Base-by-base conservation (phyloP, 2,329 filamentous ascomycete species). In the Colletotrichum tabaci region DNA sequence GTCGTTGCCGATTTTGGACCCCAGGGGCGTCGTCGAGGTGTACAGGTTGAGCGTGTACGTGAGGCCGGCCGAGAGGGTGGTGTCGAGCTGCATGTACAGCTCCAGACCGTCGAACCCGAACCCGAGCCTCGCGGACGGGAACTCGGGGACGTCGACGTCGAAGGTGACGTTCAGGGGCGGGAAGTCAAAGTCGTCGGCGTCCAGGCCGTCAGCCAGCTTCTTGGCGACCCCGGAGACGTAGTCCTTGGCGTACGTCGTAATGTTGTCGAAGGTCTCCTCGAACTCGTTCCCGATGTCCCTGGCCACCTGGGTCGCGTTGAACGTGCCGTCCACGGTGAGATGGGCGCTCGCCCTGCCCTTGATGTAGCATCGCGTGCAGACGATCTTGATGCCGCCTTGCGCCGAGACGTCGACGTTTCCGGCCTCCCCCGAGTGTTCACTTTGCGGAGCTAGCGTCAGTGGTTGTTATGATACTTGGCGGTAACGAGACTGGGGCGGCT, bases 101-200 rank as follows among this genome's bases (percentile, higher is more conserved):
- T 90, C 88, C 42, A 89, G 60, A 0, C 79, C 81, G 64, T 88
- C 85, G 70, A 90, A 87, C 35, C 83, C 78, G 56, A 90, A 84
- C 6, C 77, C 75, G 1, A 90, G 76, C 3, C 77, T 74, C 26
- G 78, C 79, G 30, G 84, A 83, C 0, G 85, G 85, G 6, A 89
- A 82, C 4, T 80, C 76, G 0, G 80, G 79, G 0, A 87, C 53
- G 18, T 84, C 79, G 2, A 88, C 73, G 68, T 87, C 80, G 49
- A 88, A 83, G 61, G 82, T 80, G 15, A 85, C 67, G 46, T 86
- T 78, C 58, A 83, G 73, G 0, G 82, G 79, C 5, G 83, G 82
- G 23, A 83, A 73, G 30, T 80, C 77, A 38, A 81, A 77, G 26
- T 78, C 77, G 13, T 77, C 72, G 10, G 79, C 73, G 9, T 81